Percentiles rank a stretch among this genome's conserved stretches.
Conservation (phyloP, 2,329 filamentous ascomycete species). For the Trichophyton rubrum region DNA sequence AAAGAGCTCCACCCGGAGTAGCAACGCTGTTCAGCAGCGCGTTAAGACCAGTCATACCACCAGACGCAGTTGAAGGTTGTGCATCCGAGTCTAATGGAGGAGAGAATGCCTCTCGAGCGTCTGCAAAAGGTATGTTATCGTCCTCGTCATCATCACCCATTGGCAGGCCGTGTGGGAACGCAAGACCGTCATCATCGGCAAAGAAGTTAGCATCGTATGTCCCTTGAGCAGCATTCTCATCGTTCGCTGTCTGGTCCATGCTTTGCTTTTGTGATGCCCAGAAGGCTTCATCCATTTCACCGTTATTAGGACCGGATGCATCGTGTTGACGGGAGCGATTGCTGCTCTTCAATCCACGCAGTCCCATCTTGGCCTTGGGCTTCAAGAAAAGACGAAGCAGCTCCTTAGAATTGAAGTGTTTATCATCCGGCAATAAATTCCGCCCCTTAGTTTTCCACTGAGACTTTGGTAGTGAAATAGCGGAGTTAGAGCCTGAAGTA, state of each 20-base stretch:
- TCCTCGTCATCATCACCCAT: slow-evolving; percentile 36
- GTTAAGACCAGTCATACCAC: slow-evolving; percentile 26
- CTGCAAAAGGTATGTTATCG: slow-evolving; percentile 37
- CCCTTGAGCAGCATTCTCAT: slow-evolving; percentile 51
- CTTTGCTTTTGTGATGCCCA: slow-evolving; percentile 58
- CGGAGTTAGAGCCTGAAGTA: slow-evolving; percentile 63
- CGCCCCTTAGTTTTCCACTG: slow-evolving; percentile 91
- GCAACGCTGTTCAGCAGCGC: slow-evolving; percentile 30
- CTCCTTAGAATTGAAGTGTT: slow-evolving; percentile 92
- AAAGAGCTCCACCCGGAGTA: slow-evolving; percentile 30
- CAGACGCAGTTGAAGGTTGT: slow-evolving; percentile 20
- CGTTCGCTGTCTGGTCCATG: slow-evolving; percentile 38
- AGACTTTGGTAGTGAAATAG: slow-evolving; percentile 78
- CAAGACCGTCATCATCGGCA: slow-evolving; percentile 51
- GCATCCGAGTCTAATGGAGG: slow-evolving; percentile 26
- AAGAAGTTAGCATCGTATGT: slow-evolving; percentile 98
- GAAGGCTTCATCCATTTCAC: slow-evolving; percentile 87
- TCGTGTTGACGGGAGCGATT: slow-evolving; percentile 28
- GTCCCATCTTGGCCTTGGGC: slow-evolving; percentile 72
- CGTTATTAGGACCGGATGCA: slow-evolving; percentile 48
- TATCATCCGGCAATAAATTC: slow-evolving; percentile 91
- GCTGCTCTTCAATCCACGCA: slow-evolving; percentile 40
- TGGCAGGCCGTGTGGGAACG: slow-evolving; percentile 35
- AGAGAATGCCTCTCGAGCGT: slow-evolving; percentile 38
- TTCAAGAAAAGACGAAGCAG: slow-evolving; percentile 86